Evolutionary conservation across 495 filamentous ascomycete genomes (phyloP).

Genomic region (Aspergillus asperescens): DNA sequence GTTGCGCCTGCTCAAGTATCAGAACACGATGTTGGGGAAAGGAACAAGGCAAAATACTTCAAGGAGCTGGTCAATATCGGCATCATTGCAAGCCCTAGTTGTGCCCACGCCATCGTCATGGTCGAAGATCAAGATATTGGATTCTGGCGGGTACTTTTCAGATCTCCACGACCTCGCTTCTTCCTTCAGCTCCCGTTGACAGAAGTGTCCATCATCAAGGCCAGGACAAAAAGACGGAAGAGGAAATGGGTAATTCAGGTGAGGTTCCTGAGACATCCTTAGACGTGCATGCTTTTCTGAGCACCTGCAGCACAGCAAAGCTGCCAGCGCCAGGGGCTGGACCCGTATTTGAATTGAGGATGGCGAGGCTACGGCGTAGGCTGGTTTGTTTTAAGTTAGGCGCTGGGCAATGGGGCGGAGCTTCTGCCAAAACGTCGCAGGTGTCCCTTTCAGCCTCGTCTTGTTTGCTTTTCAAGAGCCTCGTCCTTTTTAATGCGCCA

Average conservation of each 20-base stretch:
- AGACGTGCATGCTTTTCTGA: not conserved
- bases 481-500: no score
- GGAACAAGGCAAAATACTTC: not conserved
- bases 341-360: no score
- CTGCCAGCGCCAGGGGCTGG: not conserved
- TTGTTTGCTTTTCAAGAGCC: not conserved
- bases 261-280: not conserved
- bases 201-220: conserved; percentile 8
- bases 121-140: conserved; percentile 4
- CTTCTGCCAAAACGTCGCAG: no score
- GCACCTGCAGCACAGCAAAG: not conserved
- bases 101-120: conserved; percentile 7
- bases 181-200: conserved; percentile 11
- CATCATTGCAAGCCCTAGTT: not conserved
- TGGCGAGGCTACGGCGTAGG: no score
- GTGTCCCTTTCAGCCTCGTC: not conserved
- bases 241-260: conserved; percentile 1
- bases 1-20: not conserved
- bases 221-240: conserved; percentile 8
- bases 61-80: conserved; percentile 1
- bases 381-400: no score
- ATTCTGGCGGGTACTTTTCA: conserved; percentile 8
- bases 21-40: not conserved
- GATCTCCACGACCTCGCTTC: conserved; percentile 6
- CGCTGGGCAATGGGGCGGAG: no score